Evolutionary conservation across 2,329 filamentous ascomycete species (phyloP).

Genomic region (Bertia moriformis): DNA sequence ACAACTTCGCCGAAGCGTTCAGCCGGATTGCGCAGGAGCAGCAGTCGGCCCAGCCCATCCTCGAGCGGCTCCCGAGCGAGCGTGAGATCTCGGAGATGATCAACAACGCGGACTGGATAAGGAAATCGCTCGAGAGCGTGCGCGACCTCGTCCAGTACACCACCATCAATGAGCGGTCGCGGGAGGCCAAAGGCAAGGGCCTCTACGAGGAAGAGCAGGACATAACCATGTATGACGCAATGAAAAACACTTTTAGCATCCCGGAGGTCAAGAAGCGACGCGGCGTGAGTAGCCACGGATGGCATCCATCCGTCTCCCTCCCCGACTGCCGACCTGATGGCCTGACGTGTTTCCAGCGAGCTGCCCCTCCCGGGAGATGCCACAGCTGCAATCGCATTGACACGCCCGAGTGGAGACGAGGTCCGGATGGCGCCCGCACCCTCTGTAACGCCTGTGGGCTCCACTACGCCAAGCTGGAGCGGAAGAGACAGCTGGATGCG

Average conservation of each 20-base stretch:
- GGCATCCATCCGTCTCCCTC: too few species aligned
- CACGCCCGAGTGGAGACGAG: conserved; percentile 92
- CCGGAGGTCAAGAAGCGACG: conserved; percentile 77
- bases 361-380: conserved; percentile 84
- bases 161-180: too few species aligned
- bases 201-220: conserved; percentile 10
- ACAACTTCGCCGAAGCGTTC: neutral
- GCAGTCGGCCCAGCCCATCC: neutral
- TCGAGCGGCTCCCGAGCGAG: neutral
- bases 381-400: conserved; percentile 96
- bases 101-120: conserved; percentile 14
- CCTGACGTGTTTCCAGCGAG: conserved; percentile 53
- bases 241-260: conserved; percentile 16
- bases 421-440: conserved; percentile 85
- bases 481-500: too few species aligned
- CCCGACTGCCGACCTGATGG: conserved; percentile 2
- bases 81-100: neutral
- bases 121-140: conserved; percentile 19
- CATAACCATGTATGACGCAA: conserved; percentile 23
- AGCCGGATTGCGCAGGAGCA: neutral
- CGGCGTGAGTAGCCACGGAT: conserved; percentile 55
- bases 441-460: conserved; percentile 94
- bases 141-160: too few species aligned
- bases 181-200: too few species aligned
- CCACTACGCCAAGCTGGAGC: conserved; percentile 59